Conservation (phyloP, 257 asterid species). For the Salvia miltiorrhiza region DNA sequence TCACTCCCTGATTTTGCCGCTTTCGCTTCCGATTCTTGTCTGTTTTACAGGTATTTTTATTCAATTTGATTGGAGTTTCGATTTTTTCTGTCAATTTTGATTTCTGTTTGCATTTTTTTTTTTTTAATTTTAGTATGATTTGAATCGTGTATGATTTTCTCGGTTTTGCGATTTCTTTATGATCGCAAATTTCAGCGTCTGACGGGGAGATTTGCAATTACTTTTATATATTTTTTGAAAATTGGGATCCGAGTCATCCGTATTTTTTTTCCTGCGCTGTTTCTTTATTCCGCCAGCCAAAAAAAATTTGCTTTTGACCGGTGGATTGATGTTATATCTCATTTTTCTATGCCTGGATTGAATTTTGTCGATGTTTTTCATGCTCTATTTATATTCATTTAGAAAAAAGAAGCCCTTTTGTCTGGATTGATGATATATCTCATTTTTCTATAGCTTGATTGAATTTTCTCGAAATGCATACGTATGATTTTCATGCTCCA, state of each 20-base stretch:
- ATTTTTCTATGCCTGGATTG: neutral
- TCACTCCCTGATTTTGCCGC: conserved; percentile 5
- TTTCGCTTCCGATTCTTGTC: conserved; percentile 11
- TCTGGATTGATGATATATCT: neutral
- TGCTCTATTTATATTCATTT: too few relatives aligned
- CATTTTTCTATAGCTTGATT: neutral
- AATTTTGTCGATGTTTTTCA: neutral
- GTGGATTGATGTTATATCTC: neutral
- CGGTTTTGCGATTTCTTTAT: neutral
- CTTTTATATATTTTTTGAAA: neutral
- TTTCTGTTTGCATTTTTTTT: too few relatives aligned
- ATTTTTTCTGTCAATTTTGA: neutral
- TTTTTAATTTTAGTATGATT: neutral
- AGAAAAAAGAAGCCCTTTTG: too few relatives aligned
- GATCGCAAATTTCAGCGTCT: conserved; percentile 1
- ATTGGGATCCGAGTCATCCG: too few relatives aligned
- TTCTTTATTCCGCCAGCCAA: neutral
- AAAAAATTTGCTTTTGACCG: neutral
- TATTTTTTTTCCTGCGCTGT: neutral
- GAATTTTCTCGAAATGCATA: neutral
- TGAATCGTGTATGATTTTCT: neutral
- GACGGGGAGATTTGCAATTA: neutral
- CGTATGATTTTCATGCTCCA: too few relatives aligned
- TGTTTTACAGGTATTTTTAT: conserved; percentile 24
- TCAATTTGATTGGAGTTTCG: conserved; percentile 11